Evolutionary conservation across 2,329 filamentous ascomycete species (phyloP).

Genomic region (Colletotrichum trifolii): DNA sequence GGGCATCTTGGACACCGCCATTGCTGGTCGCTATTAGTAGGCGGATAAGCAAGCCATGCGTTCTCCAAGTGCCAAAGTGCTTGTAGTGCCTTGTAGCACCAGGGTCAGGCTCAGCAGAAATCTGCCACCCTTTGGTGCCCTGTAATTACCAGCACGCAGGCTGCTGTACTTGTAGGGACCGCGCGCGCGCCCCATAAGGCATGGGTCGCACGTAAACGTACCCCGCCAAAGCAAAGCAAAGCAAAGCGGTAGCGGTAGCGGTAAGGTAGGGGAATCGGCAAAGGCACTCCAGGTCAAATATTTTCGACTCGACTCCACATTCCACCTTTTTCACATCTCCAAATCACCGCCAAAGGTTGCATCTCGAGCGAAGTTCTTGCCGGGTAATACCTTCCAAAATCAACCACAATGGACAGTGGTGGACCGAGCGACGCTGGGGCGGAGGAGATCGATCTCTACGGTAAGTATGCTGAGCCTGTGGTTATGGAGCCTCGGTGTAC

Average conservation of each 20-base stretch:
- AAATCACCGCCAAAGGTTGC: constrained; percentile 31
- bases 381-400: constrained; percentile 28
- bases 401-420: constrained; percentile 39
- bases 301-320: constrained; percentile 36
- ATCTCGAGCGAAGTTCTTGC: constrained; percentile 32
- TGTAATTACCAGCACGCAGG: neutral
- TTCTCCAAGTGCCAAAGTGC: too few species aligned
- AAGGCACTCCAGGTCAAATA: constrained; percentile 32
- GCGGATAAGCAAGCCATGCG: too few species aligned
- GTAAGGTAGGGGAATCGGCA: too few species aligned
- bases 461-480: constrained; percentile 50
- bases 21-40: too few species aligned
- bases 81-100: neutral
- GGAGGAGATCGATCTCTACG: constrained; percentile 70
- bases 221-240: constrained; percentile 31
- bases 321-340: constrained; percentile 34
- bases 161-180: constrained; percentile 5
- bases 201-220: constrained; percentile 6
- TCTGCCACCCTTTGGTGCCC: constrained; percentile 1
- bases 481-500: constrained; percentile 29
- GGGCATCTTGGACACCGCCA: too few species aligned
- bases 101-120: constrained; percentile 16
- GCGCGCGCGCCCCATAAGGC: constrained; percentile 19
- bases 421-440: constrained; percentile 34
- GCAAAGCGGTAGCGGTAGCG: neutral